A percentile compares a stretch with the other conserved stretches of the same genome.
Evolutionary conservation across 2,329 filamentous ascomycete species (phyloP).

Genomic region (Hypoxylon sp.): DNA sequence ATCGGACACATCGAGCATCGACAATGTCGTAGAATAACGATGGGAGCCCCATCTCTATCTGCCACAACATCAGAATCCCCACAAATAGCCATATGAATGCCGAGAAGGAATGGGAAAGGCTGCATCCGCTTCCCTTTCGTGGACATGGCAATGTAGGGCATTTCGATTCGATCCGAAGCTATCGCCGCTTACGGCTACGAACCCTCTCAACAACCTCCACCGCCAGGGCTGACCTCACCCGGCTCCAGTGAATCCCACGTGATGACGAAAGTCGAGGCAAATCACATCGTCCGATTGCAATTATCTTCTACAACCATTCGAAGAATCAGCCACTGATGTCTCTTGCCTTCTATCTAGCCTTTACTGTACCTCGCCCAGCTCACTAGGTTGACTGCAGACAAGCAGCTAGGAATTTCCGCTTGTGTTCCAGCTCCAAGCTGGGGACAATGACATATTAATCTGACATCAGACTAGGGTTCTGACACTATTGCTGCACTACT

Average conservation of each 20-base stretch:
- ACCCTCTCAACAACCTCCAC: constrained; percentile 19
- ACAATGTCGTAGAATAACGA: too few species aligned
- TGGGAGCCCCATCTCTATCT: too few species aligned
- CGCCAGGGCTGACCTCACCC: constrained; percentile 32
- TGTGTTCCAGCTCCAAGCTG: constrained; percentile 9
- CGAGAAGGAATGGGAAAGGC: constrained; percentile 13
- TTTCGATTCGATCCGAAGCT: constrained; percentile 17
- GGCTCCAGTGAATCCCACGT: constrained; percentile 35
- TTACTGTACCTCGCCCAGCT: constrained; percentile 11
- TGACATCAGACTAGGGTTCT: constrained; percentile 31
- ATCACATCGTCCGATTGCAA: constrained; percentile 22
- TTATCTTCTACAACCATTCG: not conserved
- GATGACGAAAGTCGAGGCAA: constrained; percentile 40
- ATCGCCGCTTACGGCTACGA: constrained; percentile 30
- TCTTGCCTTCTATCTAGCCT: too few species aligned
- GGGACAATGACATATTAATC: constrained; percentile 27
- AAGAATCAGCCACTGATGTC: constrained; percentile 7
- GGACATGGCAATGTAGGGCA: constrained; percentile 2
- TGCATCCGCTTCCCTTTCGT: constrained; percentile 26
- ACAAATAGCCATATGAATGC: constrained; percentile 23
- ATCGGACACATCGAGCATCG: too few species aligned
- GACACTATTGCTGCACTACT: constrained; percentile 5
- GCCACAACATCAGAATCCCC: constrained; percentile 16
- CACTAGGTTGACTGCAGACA: not conserved
- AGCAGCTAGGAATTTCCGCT: constrained; percentile 6